These are phyloP conservation scores for Xylaria multiplex DNA, from an alignment of 2,329 filamentous ascomycete species.

Conservation along the genomic window DNA sequence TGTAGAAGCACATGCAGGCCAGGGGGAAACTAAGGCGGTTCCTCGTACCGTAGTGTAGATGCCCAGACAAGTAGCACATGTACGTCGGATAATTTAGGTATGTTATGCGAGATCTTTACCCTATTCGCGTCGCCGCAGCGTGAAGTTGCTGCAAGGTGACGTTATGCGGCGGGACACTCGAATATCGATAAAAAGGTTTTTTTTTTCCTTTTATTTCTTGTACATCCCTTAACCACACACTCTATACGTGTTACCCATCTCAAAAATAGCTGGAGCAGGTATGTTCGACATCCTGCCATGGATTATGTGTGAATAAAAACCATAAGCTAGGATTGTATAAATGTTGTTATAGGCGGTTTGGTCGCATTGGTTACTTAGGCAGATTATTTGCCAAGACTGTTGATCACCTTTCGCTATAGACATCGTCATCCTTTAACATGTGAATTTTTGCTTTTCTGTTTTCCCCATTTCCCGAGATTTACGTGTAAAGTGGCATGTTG, in stretches of 20 bases:
- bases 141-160: slow-evolving; percentile 26
- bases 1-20: not conserved
- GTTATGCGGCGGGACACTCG: slow-evolving; percentile 12
- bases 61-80: not conserved
- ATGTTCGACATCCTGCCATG: not conserved
- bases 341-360: not conserved
- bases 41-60: not conserved
- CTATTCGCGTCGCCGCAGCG: slow-evolving; percentile 16
- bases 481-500: too few relatives aligned
- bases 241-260: not conserved
- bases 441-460: not conserved
- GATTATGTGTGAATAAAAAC: not conserved
- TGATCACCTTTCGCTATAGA: not conserved
- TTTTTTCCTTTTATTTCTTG: not conserved
- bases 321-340: not conserved
- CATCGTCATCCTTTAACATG: not conserved
- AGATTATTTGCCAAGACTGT: not conserved
- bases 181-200: not conserved
- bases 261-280: not conserved
- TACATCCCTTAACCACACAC: not conserved
- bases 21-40: too few relatives aligned
- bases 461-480: too few relatives aligned
- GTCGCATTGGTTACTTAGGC: not conserved
- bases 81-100: slow-evolving; percentile 21
- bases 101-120: slow-evolving; percentile 26